phyloP scores from a whole-genome alignment of 2,329 filamentous ascomycete genomes.

The Lasiodiplodia sp. region DNA sequence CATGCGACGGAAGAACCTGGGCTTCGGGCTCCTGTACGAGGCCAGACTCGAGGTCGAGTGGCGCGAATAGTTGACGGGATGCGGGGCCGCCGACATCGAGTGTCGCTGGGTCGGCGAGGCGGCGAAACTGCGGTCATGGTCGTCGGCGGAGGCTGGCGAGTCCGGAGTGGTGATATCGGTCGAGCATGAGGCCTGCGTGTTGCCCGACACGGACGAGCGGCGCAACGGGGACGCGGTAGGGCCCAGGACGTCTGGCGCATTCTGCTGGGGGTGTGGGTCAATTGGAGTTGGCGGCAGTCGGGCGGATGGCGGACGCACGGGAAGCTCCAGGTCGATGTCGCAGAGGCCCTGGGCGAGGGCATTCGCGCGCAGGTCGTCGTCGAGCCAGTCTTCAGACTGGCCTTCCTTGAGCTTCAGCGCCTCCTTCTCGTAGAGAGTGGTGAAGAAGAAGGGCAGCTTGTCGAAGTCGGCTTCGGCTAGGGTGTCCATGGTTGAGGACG shows the following conservation, averaged over 20 bases:
- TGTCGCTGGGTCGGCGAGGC: conserved; percentile 2
- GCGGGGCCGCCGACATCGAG: conserved; percentile 19
- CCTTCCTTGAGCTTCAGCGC: conserved; percentile 30
- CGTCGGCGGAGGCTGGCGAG: conserved; percentile 23
- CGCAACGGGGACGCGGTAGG: conserved; percentile 14
- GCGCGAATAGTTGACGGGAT: conserved; percentile 4
- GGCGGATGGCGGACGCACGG: conserved; percentile 13
- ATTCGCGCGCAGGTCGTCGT: conserved; percentile 19
- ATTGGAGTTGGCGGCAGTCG: background rate
- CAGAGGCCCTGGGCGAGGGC: conserved; percentile 24
- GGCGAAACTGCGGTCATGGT: conserved; percentile 15
- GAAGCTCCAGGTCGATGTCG: conserved; percentile 18
- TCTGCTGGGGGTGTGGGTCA: conserved; percentile 20
- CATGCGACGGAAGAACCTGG: conserved; percentile 22
- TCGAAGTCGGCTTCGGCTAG: conserved; percentile 24
- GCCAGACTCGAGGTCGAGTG: conserved; percentile 20
- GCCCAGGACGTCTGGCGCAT: conserved; percentile 10
- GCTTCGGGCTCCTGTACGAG: conserved; percentile 19
- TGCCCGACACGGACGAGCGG: conserved; percentile 28
- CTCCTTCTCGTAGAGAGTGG: conserved; percentile 28
- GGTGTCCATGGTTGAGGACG: conserved; percentile 28
- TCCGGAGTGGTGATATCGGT: conserved; percentile 27
- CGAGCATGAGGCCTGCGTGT: conserved; percentile 29
- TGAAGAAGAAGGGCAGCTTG: conserved; percentile 26
- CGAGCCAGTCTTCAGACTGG: conserved; percentile 29